phyloP scores from a whole-genome alignment of 208 protist genomes.

The Crithidia fasciculata region DNA sequence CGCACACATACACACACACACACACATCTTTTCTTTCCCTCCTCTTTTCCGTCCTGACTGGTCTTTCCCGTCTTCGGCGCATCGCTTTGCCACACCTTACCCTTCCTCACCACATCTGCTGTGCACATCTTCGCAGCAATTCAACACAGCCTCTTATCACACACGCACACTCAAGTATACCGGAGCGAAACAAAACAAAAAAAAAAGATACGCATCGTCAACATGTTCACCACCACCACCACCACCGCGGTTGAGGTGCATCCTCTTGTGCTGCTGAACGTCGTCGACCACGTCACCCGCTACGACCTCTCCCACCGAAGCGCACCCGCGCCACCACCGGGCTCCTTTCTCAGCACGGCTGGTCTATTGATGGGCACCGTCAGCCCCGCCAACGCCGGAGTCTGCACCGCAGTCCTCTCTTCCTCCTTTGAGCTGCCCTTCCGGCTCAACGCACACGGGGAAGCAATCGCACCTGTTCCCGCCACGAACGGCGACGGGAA shows the following conservation, averaged over 20 bases:
- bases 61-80: too few relatives aligned
- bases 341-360: constrained; percentile 3
- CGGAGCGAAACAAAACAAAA: not conserved
- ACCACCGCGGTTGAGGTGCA: constrained; percentile 42
- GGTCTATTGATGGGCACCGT: constrained; percentile 25
- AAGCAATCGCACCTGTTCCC: not conserved
- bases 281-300: constrained; percentile 71
- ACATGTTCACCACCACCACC: not conserved
- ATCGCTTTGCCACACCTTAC: too few relatives aligned
- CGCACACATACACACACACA: too few relatives aligned
- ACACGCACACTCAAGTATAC: not conserved
- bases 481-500: not conserved
- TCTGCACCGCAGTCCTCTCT: constrained; percentile 35
- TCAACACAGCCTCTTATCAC: not conserved
- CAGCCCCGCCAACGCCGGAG: not conserved
- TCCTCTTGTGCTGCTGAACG: constrained; percentile 71
- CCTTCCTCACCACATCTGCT: too few relatives aligned
- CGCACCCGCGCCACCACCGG: not conserved
- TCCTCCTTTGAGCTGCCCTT: constrained; percentile 58
- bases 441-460: constrained; percentile 5
- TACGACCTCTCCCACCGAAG: constrained; percentile 9
- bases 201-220: not conserved
- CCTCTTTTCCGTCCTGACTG: too few relatives aligned
- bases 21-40: too few relatives aligned
- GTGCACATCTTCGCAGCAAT: not conserved